phyloP scores from a whole-genome alignment of 208 protist species.

The Trypanosoma scelopori region DNA sequence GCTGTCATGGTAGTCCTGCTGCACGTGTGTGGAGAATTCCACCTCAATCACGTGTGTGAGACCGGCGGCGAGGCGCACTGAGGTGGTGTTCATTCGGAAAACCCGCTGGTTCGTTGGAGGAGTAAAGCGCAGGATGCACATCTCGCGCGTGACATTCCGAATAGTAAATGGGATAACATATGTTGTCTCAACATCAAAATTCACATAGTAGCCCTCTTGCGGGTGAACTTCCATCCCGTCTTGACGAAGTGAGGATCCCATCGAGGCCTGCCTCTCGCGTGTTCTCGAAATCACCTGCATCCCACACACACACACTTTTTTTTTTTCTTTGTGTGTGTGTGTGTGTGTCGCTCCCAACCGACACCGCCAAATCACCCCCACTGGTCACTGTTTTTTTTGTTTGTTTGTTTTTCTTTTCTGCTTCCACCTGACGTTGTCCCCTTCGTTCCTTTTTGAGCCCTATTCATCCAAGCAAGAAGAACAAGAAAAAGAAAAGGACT shows the following conservation, averaged over 20 bases:
- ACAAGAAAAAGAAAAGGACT: no score
- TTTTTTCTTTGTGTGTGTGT: no score
- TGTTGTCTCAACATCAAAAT: constrained; percentile 85
- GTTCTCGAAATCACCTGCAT: no score
- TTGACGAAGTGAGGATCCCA: not conserved
- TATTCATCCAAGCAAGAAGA: no score
- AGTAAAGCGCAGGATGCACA: constrained; percentile 77
- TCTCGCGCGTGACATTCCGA: constrained; percentile 56
- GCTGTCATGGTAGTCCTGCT: constrained; percentile 70
- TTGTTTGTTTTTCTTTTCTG: not conserved
- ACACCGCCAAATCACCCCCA: not conserved
- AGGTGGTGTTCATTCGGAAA: constrained; percentile 71
- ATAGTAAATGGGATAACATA: constrained; percentile 88
- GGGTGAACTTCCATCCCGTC: constrained; percentile 46
- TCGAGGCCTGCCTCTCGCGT: not conserved
- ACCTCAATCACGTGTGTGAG: constrained; percentile 75
- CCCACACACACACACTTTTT: no score
- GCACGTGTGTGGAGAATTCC: constrained; percentile 77
- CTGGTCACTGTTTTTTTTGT: constrained; percentile 1
- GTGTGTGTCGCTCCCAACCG: not conserved
- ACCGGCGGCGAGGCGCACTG: constrained; percentile 72
- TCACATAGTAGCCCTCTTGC: constrained; percentile 68
- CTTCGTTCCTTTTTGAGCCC: no score
- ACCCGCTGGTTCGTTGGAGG: constrained; percentile 46
- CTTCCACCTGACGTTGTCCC: no score